A percentile compares a stretch with the other conserved stretches of the same genome.
phyloP scores from a whole-genome alignment of 2,329 filamentous ascomycete species.

The Neofusicoccum laricinum region DNA sequence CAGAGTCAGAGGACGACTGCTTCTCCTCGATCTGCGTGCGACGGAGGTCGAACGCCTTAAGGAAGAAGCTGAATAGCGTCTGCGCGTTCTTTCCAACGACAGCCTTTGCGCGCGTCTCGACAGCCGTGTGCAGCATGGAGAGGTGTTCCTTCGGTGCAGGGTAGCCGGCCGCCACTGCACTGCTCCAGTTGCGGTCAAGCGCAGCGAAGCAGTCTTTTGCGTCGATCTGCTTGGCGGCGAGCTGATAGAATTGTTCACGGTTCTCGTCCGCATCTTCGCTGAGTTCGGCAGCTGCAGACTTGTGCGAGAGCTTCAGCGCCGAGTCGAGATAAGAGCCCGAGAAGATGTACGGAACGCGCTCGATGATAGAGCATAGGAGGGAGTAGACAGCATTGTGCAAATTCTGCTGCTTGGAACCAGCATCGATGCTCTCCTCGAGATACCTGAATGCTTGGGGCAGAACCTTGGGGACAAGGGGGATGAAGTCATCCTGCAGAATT shows the following conservation, averaged over 20 bases:
- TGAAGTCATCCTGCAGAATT: constrained; percentile 79
- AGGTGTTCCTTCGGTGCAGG: constrained; percentile 66
- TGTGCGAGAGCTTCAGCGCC: constrained; percentile 69
- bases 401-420: constrained; percentile 54
- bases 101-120: constrained; percentile 76
- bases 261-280: constrained; percentile 62
- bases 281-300: constrained; percentile 63
- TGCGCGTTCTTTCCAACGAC: constrained; percentile 72
- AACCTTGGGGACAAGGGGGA: constrained; percentile 75
- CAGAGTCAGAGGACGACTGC: constrained; percentile 29
- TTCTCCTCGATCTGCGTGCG: constrained; percentile 40
- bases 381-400: constrained; percentile 81
- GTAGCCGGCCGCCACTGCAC: constrained; percentile 61
- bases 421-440: constrained; percentile 61
- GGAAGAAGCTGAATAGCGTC: constrained; percentile 61
- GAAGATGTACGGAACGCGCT: constrained; percentile 87
- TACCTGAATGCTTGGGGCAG: constrained; percentile 71
- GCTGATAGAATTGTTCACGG: constrained; percentile 66
- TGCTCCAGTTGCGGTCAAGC: constrained; percentile 68
- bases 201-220: constrained; percentile 72
- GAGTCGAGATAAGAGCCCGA: constrained; percentile 70
- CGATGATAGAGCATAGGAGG: constrained; percentile 73
- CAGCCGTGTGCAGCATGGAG: constrained; percentile 64
- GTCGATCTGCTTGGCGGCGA: constrained; percentile 75
- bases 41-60: constrained; percentile 63